phyloP scores from a whole-genome alignment of 2,329 filamentous ascomycete genomes.

The Monilinia vaccinii-corymbosi region DNA sequence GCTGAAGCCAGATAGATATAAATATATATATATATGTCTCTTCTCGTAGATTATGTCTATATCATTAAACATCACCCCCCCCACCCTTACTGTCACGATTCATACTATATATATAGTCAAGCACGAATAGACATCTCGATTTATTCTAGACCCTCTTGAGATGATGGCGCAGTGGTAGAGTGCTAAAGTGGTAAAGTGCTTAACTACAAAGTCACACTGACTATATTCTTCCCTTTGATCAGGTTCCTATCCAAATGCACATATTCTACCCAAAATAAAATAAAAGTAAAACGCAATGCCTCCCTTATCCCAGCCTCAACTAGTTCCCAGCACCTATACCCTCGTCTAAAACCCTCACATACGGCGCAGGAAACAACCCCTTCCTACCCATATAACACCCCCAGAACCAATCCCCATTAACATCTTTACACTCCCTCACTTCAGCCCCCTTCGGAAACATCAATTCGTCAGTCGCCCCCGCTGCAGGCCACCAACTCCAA shows the following conservation, averaged over 20 bases:
- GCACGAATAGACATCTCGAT: no score
- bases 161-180: no score
- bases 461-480: slow-evolving; percentile 59
- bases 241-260: neutral
- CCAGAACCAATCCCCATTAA: slow-evolving; percentile 86
- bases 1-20: neutral
- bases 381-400: slow-evolving; percentile 74
- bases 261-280: neutral
- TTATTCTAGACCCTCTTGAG: no score
- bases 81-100: neutral
- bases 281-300: neutral
- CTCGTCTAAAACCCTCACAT: slow-evolving; percentile 47
- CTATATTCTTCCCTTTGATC: neutral
- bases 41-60: neutral
- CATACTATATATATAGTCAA: no score
- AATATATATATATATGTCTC: neutral
- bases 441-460: slow-evolving; percentile 77
- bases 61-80: neutral
- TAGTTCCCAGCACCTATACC: neutral
- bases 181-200: no score
- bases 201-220: no score
- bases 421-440: slow-evolving; percentile 72
- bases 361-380: slow-evolving; percentile 73
- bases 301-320: neutral
- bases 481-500: slow-evolving; percentile 71